These are phyloP conservation scores for Penicillium glabrum DNA, from an alignment of 2,329 filamentous ascomycete genomes.

Conservation along the genomic window DNA sequence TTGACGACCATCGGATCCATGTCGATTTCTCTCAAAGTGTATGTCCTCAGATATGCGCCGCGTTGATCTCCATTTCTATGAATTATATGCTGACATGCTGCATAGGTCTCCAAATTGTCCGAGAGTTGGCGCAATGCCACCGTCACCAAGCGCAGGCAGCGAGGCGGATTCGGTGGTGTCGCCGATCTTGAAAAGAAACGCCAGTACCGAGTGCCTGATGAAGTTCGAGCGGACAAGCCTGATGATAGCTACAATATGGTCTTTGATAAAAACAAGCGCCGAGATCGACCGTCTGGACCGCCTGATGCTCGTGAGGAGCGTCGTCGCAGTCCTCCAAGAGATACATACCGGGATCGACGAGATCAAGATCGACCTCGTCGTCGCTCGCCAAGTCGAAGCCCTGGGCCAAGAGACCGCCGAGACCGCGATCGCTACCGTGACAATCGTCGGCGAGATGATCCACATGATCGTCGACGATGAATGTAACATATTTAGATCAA, in stretches of 20 bases:
- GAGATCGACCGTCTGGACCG: slow-evolving; percentile 1
- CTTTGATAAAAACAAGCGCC: slow-evolving; percentile 59
- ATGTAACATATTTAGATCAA: background rate
- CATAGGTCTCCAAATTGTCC: slow-evolving; percentile 69
- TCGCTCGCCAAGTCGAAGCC: slow-evolving; percentile 34
- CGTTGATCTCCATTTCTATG: background rate
- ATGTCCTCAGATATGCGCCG: slow-evolving; percentile 34
- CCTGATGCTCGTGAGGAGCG: slow-evolving; percentile 23
- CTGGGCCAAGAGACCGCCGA: slow-evolving; percentile 23
- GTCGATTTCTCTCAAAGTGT: slow-evolving; percentile 98
- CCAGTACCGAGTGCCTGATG: slow-evolving; percentile 76
- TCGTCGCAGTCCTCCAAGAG: slow-evolving; percentile 47
- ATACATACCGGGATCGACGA: slow-evolving; percentile 30
- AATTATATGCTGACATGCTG: slow-evolving; percentile 18
- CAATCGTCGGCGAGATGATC: slow-evolving; percentile 28
- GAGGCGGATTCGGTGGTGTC: slow-evolving; percentile 88
- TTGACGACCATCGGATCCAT: slow-evolving; percentile 95
- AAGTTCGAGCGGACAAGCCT: slow-evolving; percentile 46
- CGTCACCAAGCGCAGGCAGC: slow-evolving; percentile 71
- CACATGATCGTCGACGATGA: slow-evolving; percentile 28
- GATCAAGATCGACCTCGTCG: slow-evolving; percentile 40
- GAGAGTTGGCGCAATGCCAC: slow-evolving; percentile 85
- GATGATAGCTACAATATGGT: slow-evolving; percentile 72
- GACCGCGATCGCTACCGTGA: slow-evolving; percentile 38
- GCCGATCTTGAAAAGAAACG: slow-evolving; percentile 82